Percentiles rank a stretch among this genome's conserved stretches.
Conservation (phyloP, 2,329 filamentous ascomycete species). For the Aspergillus tamarii region DNA sequence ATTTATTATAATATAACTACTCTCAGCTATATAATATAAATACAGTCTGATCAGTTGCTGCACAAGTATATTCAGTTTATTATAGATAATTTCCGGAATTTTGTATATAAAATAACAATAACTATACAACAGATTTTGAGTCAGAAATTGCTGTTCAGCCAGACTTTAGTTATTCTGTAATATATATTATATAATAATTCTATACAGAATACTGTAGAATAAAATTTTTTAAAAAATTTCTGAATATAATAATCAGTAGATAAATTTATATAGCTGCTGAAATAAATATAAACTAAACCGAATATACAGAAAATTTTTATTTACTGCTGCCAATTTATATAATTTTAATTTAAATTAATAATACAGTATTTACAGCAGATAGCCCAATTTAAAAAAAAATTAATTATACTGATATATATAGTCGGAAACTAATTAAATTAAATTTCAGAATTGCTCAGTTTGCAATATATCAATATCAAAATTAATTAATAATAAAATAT, state of each 20-base stretch:
- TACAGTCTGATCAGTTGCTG: neutral
- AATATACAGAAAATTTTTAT: neutral
- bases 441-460: neutral
- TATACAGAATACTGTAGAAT: neutral
- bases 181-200: neutral
- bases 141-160: neutral
- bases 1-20: neutral
- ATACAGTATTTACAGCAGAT: neutral
- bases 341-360: neutral
- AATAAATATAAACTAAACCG: neutral
- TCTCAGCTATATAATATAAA: neutral
- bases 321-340: neutral
- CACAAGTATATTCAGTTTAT: neutral
- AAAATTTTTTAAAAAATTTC: neutral
- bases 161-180: neutral
- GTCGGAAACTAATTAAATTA: neutral
- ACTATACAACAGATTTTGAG: neutral
- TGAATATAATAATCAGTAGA: neutral
- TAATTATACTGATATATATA: neutral
- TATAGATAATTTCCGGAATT: neutral
- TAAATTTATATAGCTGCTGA: neutral
- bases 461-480: neutral
- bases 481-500: neutral
- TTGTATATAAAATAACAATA: neutral
- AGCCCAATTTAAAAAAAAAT: neutral